Evolutionary conservation across 306 rosid genomes (phyloP).

Genomic region (Dryas drummondii): DNA sequence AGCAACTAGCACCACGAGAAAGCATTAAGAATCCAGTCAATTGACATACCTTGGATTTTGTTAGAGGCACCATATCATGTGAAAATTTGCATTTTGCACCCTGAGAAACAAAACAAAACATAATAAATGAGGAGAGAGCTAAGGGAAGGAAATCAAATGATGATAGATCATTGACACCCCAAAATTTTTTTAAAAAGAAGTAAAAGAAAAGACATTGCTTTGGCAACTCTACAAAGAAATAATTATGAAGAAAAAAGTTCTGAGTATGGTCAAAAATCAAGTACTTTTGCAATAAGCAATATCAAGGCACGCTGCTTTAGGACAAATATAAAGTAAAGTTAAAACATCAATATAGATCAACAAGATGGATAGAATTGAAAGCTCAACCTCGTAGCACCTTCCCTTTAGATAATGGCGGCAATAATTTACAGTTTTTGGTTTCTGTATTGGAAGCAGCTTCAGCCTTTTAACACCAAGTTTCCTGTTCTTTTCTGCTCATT

Average conservation of each 20-base stretch:
- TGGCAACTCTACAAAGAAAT: background rate
- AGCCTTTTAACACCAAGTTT: too few species aligned
- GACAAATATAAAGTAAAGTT: background rate
- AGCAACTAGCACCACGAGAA: slow-evolving; percentile 1
- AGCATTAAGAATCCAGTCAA: slow-evolving; percentile 10
- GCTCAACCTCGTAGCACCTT: slow-evolving; percentile 72
- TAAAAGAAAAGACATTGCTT: background rate
- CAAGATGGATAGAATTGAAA: slow-evolving; percentile 3
- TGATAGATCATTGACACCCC: background rate
- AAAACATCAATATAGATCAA: background rate
- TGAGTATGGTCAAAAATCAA: background rate
- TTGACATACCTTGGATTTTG: slow-evolving; percentile 65
- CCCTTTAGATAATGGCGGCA: slow-evolving; percentile 80
- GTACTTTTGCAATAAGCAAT: slow-evolving; percentile 1
- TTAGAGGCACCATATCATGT: slow-evolving; percentile 66
- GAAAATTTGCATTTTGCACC: slow-evolving; percentile 86
- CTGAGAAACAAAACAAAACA: slow-evolving; percentile 43
- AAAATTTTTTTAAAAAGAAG: background rate
- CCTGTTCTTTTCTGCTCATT: too few species aligned
- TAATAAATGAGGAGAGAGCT: background rate
- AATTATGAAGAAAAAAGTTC: slow-evolving; percentile 13
- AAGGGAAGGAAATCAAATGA: slow-evolving; percentile 21
- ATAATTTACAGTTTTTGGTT: too few species aligned
- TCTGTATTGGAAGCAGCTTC: too few species aligned
- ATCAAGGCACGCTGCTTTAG: background rate